Base-by-base conservation (phyloP, 129 eudicot species). In the Deinandra increscens region DNA sequence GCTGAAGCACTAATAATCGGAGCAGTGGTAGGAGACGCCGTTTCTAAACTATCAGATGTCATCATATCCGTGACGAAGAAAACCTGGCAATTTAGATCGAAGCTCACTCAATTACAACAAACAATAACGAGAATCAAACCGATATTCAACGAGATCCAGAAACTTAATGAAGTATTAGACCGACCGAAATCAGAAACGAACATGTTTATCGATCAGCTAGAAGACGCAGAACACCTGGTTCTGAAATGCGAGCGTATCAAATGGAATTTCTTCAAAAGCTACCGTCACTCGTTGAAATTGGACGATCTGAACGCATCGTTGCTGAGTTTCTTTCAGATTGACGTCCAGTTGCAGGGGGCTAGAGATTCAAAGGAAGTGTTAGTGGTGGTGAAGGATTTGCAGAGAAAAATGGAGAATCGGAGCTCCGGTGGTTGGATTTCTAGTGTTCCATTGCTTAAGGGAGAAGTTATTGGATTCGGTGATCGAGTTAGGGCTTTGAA, bases 11-110 rank as follows among this genome's bases (percentile, higher is more conserved):
- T 15, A 14, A 0, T 46, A 11, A 5, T 18, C 12, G 60, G 69
- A 59, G 69, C 60, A 58, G 23, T 46, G 20, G 36, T 45, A 59
- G 76, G 69, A 45, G 23, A 60, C 0, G 60, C 38, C 0, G 60
- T 60, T 45, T 44, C 76, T 48, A 72, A 72, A 60, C 33, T 46
- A 72, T 45, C 60, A 33, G 76, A 60, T 34, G 76, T 38, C 37
- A 60, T 60, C 61, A 60, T 31, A 60, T 12, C 14, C 9, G 61
- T 31, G 13, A 11, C 20, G 1, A 72, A 60, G 34, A 46, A 46
- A 45, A 31, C 60, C 23, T 60, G 11, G 60, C 76, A 72, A 9
- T 72, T 72, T 33, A 18, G 7, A 60, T 20, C 76, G 60, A 72
- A 33, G 9, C 61, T 72, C 17, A 31, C 11, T 45, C 48, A 44